Percentiles rank a stretch among this genome's conserved stretches.
phyloP scores from a whole-genome alignment of 306 rosid genomes.

The Quillaja saponaria region DNA sequence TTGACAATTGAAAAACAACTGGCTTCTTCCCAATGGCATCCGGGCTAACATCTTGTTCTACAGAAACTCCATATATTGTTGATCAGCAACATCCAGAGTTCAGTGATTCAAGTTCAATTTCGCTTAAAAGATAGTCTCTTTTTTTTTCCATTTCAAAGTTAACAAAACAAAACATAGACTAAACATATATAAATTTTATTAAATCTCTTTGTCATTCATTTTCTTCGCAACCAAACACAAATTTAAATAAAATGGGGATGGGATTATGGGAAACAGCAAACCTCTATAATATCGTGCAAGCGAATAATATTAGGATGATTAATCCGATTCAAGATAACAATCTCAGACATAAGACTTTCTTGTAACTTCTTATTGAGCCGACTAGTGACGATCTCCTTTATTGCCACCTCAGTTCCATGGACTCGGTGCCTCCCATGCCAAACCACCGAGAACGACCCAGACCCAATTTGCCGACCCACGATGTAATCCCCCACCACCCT shows the following conservation, averaged over 20 bases:
- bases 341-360: conserved; percentile 93
- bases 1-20: neutral
- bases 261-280: conserved; percentile 19
- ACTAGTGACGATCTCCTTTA: conserved; percentile 80
- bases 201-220: neutral
- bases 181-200: neutral
- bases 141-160: neutral
- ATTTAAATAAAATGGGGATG: neutral
- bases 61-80: neutral
- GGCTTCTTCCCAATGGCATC: neutral
- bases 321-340: conserved; percentile 74
- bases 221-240: conserved; percentile 16
- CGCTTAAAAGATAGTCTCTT: neutral
- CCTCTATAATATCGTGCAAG: conserved; percentile 90
- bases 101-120: conserved; percentile 1
- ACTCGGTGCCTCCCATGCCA: conserved; percentile 90
- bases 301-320: conserved; percentile 85
- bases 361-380: conserved; percentile 86
- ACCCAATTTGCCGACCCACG: conserved; percentile 79
- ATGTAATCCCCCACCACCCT: conserved; percentile 79
- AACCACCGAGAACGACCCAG: conserved; percentile 97
- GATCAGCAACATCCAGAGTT: neutral
- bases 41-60: neutral
- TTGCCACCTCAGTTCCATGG: conserved; percentile 95
- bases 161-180: conserved; percentile 1